Conservation (phyloP, 2,329 filamentous ascomycete genomes). For the Fusarium multiceps region DNA sequence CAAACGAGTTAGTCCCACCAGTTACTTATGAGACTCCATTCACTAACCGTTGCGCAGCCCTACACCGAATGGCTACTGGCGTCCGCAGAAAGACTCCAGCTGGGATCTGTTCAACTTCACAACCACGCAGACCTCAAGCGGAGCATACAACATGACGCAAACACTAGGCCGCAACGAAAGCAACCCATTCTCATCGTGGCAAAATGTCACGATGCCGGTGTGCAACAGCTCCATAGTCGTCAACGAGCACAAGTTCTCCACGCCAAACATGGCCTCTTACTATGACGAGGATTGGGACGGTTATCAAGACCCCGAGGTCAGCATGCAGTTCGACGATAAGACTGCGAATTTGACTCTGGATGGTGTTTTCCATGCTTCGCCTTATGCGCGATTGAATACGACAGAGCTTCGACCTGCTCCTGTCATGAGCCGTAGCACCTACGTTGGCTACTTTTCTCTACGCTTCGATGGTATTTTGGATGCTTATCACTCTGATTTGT, state of each 20-base stretch:
- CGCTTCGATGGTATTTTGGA: not conserved
- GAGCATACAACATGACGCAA: not conserved
- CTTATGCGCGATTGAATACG: not conserved
- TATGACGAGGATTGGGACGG: not conserved
- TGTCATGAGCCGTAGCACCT: too few species aligned
- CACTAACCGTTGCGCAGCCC: not conserved
- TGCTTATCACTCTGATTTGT: not conserved
- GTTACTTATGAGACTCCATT: not conserved
- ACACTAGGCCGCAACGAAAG: not conserved
- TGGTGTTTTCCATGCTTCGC: not conserved
- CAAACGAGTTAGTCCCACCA: not conserved
- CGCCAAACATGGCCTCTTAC: not conserved
- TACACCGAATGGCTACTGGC: conserved; percentile 2
- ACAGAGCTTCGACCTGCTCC: not conserved
- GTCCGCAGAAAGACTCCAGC: accelerated
- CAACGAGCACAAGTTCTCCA: not conserved
- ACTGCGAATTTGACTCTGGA: not conserved
- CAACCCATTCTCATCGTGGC: not conserved
- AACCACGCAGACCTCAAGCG: not conserved
- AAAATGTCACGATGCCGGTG: not conserved
- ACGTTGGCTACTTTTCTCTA: too few species aligned
- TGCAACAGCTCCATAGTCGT: conserved; percentile 1
- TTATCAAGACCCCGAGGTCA: not conserved
- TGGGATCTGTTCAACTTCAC: conserved; percentile 6
- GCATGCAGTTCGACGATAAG: conserved; percentile 5